These are phyloP conservation scores for Rhizodiscina lignyota DNA, from an alignment of 495 filamentous ascomycete species.

Conservation along the genomic window DNA sequence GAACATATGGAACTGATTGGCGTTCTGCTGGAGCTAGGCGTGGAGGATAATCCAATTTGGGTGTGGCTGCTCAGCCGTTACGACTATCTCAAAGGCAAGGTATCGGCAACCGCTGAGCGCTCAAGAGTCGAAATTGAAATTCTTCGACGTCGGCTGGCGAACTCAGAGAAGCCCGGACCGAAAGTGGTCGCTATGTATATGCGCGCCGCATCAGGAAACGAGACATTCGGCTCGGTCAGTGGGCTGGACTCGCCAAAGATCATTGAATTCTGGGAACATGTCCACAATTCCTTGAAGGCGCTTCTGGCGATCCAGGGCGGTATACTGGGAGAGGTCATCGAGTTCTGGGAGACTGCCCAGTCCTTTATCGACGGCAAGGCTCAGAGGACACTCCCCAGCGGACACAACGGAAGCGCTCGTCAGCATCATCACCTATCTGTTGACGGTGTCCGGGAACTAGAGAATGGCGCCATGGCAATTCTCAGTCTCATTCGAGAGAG, in stretches of 20 bases:
- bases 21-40: slow-evolving; percentile 75
- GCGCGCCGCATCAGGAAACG: slow-evolving; percentile 43
- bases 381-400: slow-evolving; percentile 63
- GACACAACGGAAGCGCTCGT: slow-evolving; percentile 68
- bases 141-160: slow-evolving; percentile 60
- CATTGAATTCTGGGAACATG: slow-evolving; percentile 79
- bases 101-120: slow-evolving; percentile 59
- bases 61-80: slow-evolving; percentile 81
- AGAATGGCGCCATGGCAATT: slow-evolving; percentile 63
- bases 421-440: slow-evolving; percentile 69
- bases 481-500: slow-evolving; percentile 66
- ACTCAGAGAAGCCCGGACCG: slow-evolving; percentile 48
- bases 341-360: slow-evolving; percentile 86
- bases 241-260: slow-evolving; percentile 66
- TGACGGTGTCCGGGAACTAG: slow-evolving; percentile 51
- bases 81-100: slow-evolving; percentile 73
- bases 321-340: slow-evolving; percentile 71
- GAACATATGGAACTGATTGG: slow-evolving; percentile 82
- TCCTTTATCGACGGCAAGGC: slow-evolving; percentile 78
- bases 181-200: slow-evolving; percentile 57
- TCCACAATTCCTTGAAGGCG: slow-evolving; percentile 48
- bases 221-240: too few species aligned
- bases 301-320: slow-evolving; percentile 58
- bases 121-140: slow-evolving; percentile 86
- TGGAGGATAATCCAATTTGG: slow-evolving; percentile 92